Conservation (phyloP, 2,329 filamentous ascomycete species). For the Aspergillus pseudonomiae region DNA sequence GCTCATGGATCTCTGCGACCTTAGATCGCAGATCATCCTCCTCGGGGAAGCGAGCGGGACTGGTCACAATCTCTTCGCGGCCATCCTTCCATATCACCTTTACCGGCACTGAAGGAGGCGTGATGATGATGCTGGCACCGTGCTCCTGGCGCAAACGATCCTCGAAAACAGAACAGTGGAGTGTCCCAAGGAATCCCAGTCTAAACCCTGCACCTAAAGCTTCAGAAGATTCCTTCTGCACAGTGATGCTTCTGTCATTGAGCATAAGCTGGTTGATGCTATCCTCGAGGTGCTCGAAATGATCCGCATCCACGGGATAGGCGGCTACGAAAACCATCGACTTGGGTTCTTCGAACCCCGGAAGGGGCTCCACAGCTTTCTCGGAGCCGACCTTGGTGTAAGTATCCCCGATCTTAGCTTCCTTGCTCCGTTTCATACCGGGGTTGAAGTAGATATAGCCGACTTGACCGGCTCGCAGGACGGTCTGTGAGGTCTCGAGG, state of each 20-base stretch:
- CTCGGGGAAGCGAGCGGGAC: constrained; percentile 86
- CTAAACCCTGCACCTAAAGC: constrained; percentile 93
- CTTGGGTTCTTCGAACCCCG: constrained; percentile 95
- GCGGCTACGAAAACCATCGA: constrained; percentile 99
- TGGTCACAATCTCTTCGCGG: constrained; percentile 76
- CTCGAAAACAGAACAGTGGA: constrained; percentile 99
- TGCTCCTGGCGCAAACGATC: constrained; percentile 93
- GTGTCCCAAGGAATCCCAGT: constrained; percentile 89
- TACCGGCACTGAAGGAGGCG: constrained; percentile 90
- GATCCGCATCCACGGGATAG: constrained; percentile 87
- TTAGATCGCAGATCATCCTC: constrained; percentile 59
- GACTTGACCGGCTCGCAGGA: constrained; percentile 86
- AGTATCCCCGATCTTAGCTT: constrained; percentile 94
- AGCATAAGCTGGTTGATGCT: constrained; percentile 92
- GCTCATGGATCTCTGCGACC: constrained; percentile 67
- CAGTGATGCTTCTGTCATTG: constrained; percentile 91
- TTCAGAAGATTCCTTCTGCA: constrained; percentile 93
- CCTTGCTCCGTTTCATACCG: constrained; percentile 94
- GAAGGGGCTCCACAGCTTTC: constrained; percentile 74
- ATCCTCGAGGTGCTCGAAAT: constrained; percentile 85
- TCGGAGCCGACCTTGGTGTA: constrained; percentile 82
- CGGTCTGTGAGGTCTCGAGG: constrained; percentile 76
- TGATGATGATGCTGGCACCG: constrained; percentile 93
- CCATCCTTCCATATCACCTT: constrained; percentile 80
- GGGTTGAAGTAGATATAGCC: constrained; percentile 98